Base-by-base conservation (phyloP, 2,329 filamentous ascomycete species). In the Aphanoascus verrucosus region DNA sequence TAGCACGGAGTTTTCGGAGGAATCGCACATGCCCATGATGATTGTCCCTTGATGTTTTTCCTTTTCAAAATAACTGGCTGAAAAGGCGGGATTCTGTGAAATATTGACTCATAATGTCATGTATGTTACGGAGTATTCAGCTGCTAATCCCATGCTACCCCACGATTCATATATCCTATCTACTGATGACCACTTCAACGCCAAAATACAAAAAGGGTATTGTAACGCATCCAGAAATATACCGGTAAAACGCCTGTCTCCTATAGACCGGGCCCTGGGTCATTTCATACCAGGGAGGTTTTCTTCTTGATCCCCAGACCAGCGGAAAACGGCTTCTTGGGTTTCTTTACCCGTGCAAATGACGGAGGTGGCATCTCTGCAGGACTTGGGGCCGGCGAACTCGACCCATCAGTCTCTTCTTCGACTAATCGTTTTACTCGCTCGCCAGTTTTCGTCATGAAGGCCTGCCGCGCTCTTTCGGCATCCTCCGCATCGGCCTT, bases 271-370 rank as follows among this genome's bases (percentile, higher is more conserved):
- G 7, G 15, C 5, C 28, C 12, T 3, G 11, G 11, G 20, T 20
- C 5, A 12, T 12, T n/a, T 56, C 37, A 83, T 3, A 81, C 76
- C 15, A 83, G 63, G 0, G 78, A 74, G 14, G 77, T 73, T 70
- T 89, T 91, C 76, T 88, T 93, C 75, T 95, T 96, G 62, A 96
- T 90, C 1, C 90, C 89, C 47, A 95, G 69, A 19, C 83, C 73
- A 12, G 84, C 82, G 0, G 82, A 74, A 54, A 85, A 79, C 55
- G 93, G 83, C 69, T 93, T 94, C 73, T 95, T 97, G 72, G 88
- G 85, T 73, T 94, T 95, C 47, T 84, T 77, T 42, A 82, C 80
- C 56, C 86, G 77, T 67, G 86, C 85, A 64, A 91, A 94, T 0
- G 80, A 81, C 2, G 84, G 83, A 4, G 79, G 77, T 1, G 76